Evolutionary conservation across 257 asterid genomes (phyloP).

Genomic region (Primulina huaijiensis): DNA sequence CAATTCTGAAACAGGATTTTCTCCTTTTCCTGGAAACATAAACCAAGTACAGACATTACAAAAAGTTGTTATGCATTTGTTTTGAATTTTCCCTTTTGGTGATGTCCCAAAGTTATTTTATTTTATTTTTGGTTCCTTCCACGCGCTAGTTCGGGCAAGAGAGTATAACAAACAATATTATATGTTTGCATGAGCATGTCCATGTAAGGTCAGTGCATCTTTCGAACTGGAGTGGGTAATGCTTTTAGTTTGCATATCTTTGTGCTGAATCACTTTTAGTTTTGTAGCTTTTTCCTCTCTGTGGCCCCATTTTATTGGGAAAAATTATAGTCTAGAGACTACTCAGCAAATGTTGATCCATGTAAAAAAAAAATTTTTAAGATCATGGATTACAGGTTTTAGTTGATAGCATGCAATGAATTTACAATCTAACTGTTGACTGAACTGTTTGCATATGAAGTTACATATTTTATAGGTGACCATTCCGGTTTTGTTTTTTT

Average conservation of each 20-base stretch:
- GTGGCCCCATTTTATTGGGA: not conserved
- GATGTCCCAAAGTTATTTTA: not conserved
- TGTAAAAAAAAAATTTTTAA: too few species aligned
- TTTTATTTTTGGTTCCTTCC: not conserved
- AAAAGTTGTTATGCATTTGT: not conserved
- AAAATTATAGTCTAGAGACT: not conserved
- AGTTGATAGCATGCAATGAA: constrained; percentile 3
- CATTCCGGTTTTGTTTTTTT: constrained; percentile 25
- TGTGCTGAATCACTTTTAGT: not conserved
- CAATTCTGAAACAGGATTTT: constrained; percentile 88
- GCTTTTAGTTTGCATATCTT: not conserved
- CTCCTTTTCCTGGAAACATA: constrained; percentile 99
- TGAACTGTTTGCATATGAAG: constrained; percentile 1
- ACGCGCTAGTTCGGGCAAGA: not conserved
- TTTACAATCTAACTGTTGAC: constrained; percentile 20
- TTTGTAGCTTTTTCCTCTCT: not conserved
- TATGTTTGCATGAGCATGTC: too few species aligned
- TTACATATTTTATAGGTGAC: constrained; percentile 16
- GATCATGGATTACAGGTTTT: constrained; percentile 5
- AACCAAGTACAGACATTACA: constrained; percentile 62
- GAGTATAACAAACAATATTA: not conserved
- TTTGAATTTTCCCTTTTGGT: not conserved
- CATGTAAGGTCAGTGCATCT: not conserved
- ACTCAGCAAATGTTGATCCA: not conserved
- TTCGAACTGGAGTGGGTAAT: not conserved